Base-by-base conservation (phyloP, 495 filamentous ascomycete species). In the Parachaetomium inaequale region DNA sequence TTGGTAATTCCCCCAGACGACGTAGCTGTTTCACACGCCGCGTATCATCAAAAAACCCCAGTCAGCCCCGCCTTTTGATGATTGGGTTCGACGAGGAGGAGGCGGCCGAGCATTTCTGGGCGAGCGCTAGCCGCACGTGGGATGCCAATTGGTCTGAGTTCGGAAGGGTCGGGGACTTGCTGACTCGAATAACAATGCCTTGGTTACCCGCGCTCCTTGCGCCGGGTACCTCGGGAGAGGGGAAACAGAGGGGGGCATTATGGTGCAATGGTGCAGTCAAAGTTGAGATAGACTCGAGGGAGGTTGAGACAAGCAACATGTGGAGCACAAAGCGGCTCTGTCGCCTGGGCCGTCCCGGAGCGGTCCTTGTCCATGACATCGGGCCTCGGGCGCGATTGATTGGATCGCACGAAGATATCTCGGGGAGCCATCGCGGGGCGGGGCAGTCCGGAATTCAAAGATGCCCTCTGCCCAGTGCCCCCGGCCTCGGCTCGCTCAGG, bases 371-470 rank as follows among this genome's bases (percentile, higher is more conserved):
- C 63, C 54, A 63, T 63, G 65, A 64, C 50, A 49, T 66, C 62
- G 65, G 64, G 60, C 54, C 55, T 62, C 52, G 61, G 62, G 12
- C 59, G 54, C 51, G 17, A 12, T 34, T 72, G 68, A 68, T 70
- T 72, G 70, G 68, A 54, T 50, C 52, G 26, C n/a, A 65, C 63
- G 66, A 65, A 38, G 69, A 71, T 62, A 69, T 67, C 53, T 55
- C 69, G 69, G 69, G 43, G 29, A 23, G n/a, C n/a, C 17, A 15
- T 11, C 40, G 42, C 19, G 36, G 46, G 54, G 63, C 54, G 64
- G 64, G 64, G 51, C 59, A 61, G 51, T 34, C 32, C 51, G 31
- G 32, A 34, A 34, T 23, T 19, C 19, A 19, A 19, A n/a, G n/a
- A 1, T 23, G n/a, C 19, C 42, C 15, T 46, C 17, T 46, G 17